Evolutionary conservation across 2,329 filamentous ascomycete species (phyloP).

Genomic region (Aspergillus brasiliensis): DNA sequence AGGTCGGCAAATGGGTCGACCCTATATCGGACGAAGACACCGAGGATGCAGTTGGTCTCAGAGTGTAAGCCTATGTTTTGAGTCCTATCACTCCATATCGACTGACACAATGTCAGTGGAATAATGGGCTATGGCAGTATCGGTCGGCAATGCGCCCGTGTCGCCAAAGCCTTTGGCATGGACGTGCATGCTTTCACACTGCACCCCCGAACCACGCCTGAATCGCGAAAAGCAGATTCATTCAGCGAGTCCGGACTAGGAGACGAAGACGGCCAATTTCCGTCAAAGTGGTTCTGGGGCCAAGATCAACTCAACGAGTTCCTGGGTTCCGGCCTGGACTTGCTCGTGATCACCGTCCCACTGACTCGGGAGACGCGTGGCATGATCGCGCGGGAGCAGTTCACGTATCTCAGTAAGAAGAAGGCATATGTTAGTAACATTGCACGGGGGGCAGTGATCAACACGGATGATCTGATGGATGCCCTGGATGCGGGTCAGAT

Average conservation of each 20-base stretch:
- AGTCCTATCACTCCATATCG: background rate
- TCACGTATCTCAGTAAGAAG: slow-evolving; percentile 1
- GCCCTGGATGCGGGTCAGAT: slow-evolving; percentile 2
- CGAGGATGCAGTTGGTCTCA: slow-evolving; percentile 2
- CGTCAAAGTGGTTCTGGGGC: slow-evolving; percentile 1
- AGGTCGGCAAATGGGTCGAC: background rate
- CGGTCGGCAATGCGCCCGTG: background rate
- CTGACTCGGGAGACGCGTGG: background rate
- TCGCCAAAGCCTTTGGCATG: slow-evolving; percentile 5
- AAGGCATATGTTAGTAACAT: slow-evolving; percentile 5
- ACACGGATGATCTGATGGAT: background rate
- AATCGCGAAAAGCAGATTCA: background rate
- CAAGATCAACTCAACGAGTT: slow-evolving; percentile 3
- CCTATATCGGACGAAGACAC: slow-evolving; percentile 3
- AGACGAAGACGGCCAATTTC: background rate
- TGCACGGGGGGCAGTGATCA: background rate
- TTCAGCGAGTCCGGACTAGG: background rate
- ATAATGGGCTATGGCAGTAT: slow-evolving; percentile 6
- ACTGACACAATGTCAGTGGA: background rate
- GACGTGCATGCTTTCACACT: slow-evolving; percentile 1
- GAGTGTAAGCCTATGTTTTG: background rate
- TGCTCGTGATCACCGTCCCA: slow-evolving; percentile 4
- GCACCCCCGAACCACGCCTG: background rate
- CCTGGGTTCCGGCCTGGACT: slow-evolving; percentile 4
- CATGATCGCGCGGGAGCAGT: slow-evolving; percentile 6